Evolutionary conservation across 805 yeast species (phyloP).

Genomic region (Kodamaea kaohsiungensis): DNA sequence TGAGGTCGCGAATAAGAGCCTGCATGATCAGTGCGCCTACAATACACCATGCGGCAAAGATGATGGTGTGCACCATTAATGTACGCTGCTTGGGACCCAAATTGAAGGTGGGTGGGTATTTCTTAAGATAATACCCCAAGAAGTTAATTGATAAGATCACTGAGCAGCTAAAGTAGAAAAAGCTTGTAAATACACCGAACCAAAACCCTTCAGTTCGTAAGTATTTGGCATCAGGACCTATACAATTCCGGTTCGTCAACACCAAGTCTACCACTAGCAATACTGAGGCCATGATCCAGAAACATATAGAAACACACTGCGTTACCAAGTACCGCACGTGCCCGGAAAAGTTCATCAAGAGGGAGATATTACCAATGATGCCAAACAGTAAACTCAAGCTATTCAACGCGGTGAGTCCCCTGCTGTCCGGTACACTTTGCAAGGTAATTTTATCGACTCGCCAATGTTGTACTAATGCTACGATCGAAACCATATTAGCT

Average conservation of each 20-base stretch:
- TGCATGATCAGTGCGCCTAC: constrained; percentile 59
- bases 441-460: constrained; percentile 31
- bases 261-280: constrained; percentile 53
- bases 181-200: constrained; percentile 69
- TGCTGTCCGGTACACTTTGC: constrained; percentile 31
- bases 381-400: constrained; percentile 66
- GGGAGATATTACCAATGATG: constrained; percentile 62
- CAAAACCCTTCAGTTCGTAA: constrained; percentile 67
- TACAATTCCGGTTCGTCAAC: constrained; percentile 29
- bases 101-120: constrained; percentile 73
- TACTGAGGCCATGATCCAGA: constrained; percentile 63
- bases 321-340: constrained; percentile 58
- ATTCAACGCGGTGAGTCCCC: constrained; percentile 56
- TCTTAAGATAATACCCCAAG: constrained; percentile 55
- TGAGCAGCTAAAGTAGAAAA: constrained; percentile 61
- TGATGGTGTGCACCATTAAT: constrained; percentile 69
- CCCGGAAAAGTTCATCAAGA: constrained; percentile 68
- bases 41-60: constrained; percentile 66
- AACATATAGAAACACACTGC: constrained; percentile 59
- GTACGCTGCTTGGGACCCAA: constrained; percentile 67
- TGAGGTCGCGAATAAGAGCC: constrained; percentile 33
- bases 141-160: constrained; percentile 56
- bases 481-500: constrained; percentile 70
- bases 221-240: constrained; percentile 15
- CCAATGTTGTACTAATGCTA: constrained; percentile 76